A percentile compares a stretch with the other conserved stretches of the same genome.
Evolutionary conservation across 2,329 filamentous ascomycete species (phyloP).

Genomic region (Stemphylium beticola): DNA sequence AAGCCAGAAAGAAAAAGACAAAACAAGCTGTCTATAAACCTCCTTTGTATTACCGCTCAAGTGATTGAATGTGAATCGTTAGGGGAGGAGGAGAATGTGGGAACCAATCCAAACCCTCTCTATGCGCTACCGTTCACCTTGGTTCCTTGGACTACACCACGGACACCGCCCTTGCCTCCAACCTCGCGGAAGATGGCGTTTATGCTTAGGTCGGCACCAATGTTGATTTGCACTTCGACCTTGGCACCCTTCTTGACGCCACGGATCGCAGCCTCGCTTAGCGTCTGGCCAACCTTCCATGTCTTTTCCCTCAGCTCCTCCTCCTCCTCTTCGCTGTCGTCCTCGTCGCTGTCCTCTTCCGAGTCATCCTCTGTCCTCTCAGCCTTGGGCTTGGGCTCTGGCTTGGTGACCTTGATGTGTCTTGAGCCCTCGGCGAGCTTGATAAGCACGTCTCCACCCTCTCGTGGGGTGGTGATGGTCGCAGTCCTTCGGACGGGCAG

Average conservation of each 20-base stretch:
- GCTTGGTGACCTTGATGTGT: conserved; percentile 92
- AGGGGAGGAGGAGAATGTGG: neutral
- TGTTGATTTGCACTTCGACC: conserved; percentile 92
- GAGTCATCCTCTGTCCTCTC: conserved; percentile 66
- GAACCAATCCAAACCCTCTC: neutral
- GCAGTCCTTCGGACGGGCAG: conserved; percentile 86
- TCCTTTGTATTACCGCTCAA: neutral
- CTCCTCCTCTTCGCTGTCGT: conserved; percentile 73
- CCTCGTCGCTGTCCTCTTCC: conserved; percentile 66
- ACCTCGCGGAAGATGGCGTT: conserved; percentile 85
- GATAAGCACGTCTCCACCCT: conserved; percentile 86
- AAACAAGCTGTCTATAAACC: neutral
- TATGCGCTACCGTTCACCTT: conserved; percentile 43
- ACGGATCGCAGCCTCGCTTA: conserved; percentile 85
- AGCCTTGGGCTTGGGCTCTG: conserved; percentile 76
- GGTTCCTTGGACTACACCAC: conserved; percentile 38
- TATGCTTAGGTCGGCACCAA: conserved; percentile 78
- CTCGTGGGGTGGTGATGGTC: conserved; percentile 75
- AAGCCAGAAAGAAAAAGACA: neutral
- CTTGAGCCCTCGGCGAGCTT: conserved; percentile 86
- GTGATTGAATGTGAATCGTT: conserved; percentile 1
- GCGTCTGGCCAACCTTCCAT: conserved; percentile 82
- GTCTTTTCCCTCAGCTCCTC: conserved; percentile 89
- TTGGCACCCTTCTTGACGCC: conserved; percentile 86
- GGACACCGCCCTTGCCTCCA: conserved; percentile 77